phyloP scores from a whole-genome alignment of 306 rosid genomes.

The barrel medic (Medicago truncatula) region DNA sequence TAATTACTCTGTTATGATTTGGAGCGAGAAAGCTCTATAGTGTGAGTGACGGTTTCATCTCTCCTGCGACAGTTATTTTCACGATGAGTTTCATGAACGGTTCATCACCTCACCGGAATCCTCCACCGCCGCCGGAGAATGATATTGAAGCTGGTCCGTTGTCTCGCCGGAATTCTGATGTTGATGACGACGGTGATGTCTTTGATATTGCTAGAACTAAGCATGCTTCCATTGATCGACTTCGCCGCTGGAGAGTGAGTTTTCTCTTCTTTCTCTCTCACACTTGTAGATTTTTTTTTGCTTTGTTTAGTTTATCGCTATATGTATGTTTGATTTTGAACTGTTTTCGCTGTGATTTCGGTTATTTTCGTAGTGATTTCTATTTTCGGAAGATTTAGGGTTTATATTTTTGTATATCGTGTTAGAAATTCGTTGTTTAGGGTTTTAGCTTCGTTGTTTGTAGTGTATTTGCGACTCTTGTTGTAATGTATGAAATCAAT shows the following conservation, averaged over 20 bases:
- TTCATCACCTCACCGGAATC: constrained; percentile 54
- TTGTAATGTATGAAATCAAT: neutral
- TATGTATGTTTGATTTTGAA: neutral
- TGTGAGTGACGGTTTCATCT: constrained; percentile 73
- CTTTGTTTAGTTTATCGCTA: neutral
- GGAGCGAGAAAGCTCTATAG: neutral
- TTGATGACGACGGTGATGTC: constrained; percentile 49
- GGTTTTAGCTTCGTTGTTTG: neutral
- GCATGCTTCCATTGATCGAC: constrained; percentile 80
- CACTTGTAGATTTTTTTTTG: neutral
- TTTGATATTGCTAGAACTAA: constrained; percentile 80
- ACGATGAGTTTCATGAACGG: constrained; percentile 52
- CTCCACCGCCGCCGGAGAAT: constrained; percentile 12
- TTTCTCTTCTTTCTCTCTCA: constrained; percentile 10
- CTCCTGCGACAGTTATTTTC: constrained; percentile 85
- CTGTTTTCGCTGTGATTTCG: neutral
- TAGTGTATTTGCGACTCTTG: constrained; percentile 1
- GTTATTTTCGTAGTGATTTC: neutral
- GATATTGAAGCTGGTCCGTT: constrained; percentile 72
- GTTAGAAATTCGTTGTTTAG: neutral
- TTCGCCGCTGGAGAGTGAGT: constrained; percentile 88
- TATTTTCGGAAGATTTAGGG: constrained; percentile 23
- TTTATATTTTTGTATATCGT: neutral
- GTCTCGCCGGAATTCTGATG: constrained; percentile 43
- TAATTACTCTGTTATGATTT: neutral